Evolutionary conservation across 1,139 yeast species (phyloP).

Genomic region (Suhomyces guaymorum): DNA sequence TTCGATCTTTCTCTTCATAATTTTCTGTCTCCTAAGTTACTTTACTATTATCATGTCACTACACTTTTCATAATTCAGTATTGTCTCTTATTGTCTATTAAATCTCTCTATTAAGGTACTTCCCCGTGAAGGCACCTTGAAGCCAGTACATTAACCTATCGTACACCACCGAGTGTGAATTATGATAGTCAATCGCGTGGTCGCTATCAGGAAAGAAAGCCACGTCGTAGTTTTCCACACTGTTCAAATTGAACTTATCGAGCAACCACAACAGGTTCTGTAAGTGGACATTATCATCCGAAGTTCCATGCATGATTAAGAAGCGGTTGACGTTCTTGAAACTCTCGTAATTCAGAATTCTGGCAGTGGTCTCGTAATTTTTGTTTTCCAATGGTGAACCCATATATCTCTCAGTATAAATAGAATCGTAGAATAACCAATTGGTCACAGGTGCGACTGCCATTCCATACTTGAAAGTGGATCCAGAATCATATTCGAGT

Average conservation of each 20-base stretch:
- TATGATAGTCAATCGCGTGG: conserved; percentile 77
- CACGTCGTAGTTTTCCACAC: conserved; percentile 81
- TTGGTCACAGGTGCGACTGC: conserved; percentile 91
- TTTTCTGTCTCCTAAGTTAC: too few species aligned
- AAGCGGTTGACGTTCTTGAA: conserved; percentile 59
- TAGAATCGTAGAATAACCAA: conserved; percentile 78
- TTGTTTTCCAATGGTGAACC: conserved; percentile 58
- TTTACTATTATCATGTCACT: too few species aligned
- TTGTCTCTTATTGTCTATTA: too few species aligned
- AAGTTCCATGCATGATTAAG: conserved; percentile 90
- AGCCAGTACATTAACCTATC: conserved; percentile 75
- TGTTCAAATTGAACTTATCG: conserved; percentile 63
- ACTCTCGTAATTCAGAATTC: conserved; percentile 49
- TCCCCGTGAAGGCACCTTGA: conserved; percentile 54
- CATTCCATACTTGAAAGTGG: conserved; percentile 72
- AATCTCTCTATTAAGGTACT: too few species aligned
- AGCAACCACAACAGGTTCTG: conserved; percentile 79
- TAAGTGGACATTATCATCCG: conserved; percentile 94
- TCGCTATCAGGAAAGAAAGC: conserved; percentile 93
- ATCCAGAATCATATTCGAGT: conserved; percentile 68
- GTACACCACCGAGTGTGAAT: conserved; percentile 73
- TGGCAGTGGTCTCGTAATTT: conserved; percentile 46
- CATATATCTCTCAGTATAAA: conserved; percentile 92
- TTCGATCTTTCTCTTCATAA: too few species aligned
- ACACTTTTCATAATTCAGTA: too few species aligned